Evolutionary conservation across 2,329 filamentous ascomycete species (phyloP), one percentile per base, ranked within the genome.

Genomic region (Monilinia vaccinii-corymbosi): DNA sequence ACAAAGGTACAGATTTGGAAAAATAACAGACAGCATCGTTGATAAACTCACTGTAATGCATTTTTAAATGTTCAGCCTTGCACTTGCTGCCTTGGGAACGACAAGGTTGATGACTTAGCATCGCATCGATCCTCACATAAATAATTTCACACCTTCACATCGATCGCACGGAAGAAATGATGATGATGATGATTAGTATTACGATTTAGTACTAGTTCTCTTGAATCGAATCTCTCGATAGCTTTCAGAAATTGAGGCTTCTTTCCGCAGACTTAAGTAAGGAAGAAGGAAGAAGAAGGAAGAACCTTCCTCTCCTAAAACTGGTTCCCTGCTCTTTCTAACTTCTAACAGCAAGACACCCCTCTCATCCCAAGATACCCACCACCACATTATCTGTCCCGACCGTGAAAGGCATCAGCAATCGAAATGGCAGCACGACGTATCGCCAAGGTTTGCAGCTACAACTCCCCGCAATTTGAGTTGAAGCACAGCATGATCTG

Each of bases 401-500:
- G 40, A 42, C 56, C 34, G 28, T 25, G 28, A 45, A 48, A 48
- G 28, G 58, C 52, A 57, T 23, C 58, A 53, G 28, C 56, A 48
- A 14, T 56, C 61, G 63, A 34, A 40, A 70, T 69, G 67, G 66
- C 66, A 61, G 64, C 68, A 61, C 69, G 69, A 61, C 66, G 69
- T 56, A 69, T 71, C 53, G 51, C 63, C 36, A 71, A 70, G 64
- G 69, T 55, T 44, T 21, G 53, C 9, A 44, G 16, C 40, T n/a
- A 31, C 13, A 13, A 11, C 38, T 51, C 44, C 44, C 38, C 32
- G 18, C 32, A 36, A 28, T 42, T 32, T 25, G 8, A 48, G 11
- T 40, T 21, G 16, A 32, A 32, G 45, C 34, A 25, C 9, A 32
- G 4, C 23, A 36, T 28, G 18, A 9, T 18, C 38, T 25, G 32